These are phyloP conservation scores for Obelidium mucronatum DNA, from an alignment of 192 early-diverging fungal genomes.

Conservation along the genomic window DNA sequence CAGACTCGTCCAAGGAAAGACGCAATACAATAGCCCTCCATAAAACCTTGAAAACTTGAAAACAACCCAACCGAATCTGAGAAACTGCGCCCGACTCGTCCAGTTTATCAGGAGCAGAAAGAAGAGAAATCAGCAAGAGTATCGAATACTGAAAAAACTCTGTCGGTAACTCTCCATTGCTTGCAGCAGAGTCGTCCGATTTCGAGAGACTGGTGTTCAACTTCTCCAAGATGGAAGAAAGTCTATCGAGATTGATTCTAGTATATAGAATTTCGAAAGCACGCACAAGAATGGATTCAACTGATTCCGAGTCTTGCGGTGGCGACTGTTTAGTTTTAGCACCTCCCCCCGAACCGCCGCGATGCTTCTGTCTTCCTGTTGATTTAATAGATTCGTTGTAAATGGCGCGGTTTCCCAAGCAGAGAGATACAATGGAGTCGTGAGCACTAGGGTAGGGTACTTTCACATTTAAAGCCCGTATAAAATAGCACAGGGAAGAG, in stretches of 20 bases:
- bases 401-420: not conserved
- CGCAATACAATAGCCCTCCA: not conserved
- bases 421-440: constrained; percentile 39
- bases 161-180: not conserved
- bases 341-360: constrained; percentile 6
- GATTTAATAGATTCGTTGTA: constrained; percentile 11
- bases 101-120: too few species aligned
- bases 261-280: constrained; percentile 46
- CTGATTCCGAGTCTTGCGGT: not conserved
- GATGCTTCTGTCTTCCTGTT: not conserved
- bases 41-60: not conserved
- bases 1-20: not conserved
- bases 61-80: not conserved
- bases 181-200: not conserved
- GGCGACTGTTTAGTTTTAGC: not conserved
- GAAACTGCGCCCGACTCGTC: too few species aligned
- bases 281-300: constrained; percentile 28
- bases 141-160: not conserved
- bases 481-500: constrained; percentile 33
- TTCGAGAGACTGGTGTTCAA: not conserved
- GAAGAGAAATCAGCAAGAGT: not conserved
- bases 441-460: constrained; percentile 43
- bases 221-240: not conserved
- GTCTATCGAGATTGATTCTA: constrained; percentile 32
- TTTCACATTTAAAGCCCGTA: constrained; percentile 45